Evolutionary conservation across 2,329 filamentous ascomycete genomes (phyloP).

Genomic region (Byssothecium circinans): DNA sequence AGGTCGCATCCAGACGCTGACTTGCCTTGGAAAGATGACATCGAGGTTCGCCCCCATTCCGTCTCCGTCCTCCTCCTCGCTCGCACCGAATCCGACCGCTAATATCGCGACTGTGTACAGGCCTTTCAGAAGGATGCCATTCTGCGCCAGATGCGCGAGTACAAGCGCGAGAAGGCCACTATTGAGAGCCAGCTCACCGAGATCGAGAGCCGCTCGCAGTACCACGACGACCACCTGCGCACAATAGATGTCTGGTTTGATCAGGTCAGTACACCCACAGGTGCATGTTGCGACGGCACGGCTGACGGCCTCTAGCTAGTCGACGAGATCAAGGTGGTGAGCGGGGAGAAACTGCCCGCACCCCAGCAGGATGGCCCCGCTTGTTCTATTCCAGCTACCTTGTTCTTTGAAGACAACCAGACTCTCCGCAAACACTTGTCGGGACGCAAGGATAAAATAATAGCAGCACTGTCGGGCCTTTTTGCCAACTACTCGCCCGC

Average conservation of each 20-base stretch:
- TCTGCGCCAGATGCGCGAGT: constrained; percentile 95
- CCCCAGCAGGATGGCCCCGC: constrained; percentile 24
- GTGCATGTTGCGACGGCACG: constrained; percentile 9
- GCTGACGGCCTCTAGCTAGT: constrained; percentile 45
- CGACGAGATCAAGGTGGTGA: constrained; percentile 52
- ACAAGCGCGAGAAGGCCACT: constrained; percentile 84
- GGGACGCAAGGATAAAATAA: constrained; percentile 74
- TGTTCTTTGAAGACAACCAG: constrained; percentile 58
- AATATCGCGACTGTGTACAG: constrained; percentile 52
- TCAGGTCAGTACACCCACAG: constrained; percentile 64
- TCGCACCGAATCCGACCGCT: constrained; percentile 31
- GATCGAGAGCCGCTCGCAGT: constrained; percentile 72
- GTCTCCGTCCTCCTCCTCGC: constrained; percentile 19
- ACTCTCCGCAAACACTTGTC: constrained; percentile 78
- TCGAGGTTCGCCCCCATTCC: constrained; percentile 59
- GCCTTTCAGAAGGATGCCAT: constrained; percentile 95
- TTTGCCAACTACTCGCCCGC: constrained; percentile 56
- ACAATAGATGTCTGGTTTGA: constrained; percentile 92
- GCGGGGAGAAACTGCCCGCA: constrained; percentile 37
- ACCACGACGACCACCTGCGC: constrained; percentile 91
- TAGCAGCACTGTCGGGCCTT: constrained; percentile 70
- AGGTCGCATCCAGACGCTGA: constrained; percentile 67
- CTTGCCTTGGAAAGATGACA: constrained; percentile 70
- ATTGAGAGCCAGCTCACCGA: constrained; percentile 81
- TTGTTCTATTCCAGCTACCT: constrained; percentile 53